phyloP scores from a whole-genome alignment of 2,329 filamentous ascomycete genomes.

The Exophiala aquamarina region DNA sequence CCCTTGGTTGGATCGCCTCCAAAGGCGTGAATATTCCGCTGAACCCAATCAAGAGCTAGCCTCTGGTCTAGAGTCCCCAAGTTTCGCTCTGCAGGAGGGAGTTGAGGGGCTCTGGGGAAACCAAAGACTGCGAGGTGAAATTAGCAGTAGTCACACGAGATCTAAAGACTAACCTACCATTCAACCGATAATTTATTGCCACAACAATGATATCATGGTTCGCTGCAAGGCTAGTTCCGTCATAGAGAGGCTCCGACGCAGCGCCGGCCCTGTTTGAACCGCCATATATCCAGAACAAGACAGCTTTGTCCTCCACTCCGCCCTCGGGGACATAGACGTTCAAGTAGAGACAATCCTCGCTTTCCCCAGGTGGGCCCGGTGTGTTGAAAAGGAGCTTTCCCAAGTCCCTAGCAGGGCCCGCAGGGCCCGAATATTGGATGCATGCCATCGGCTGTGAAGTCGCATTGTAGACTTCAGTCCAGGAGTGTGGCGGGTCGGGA shows the following conservation, averaged over 20 bases:
- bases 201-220: slow-evolving; percentile 72
- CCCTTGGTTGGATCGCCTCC: slow-evolving; percentile 72
- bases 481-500: not conserved
- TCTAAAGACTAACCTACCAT: slow-evolving; percentile 41
- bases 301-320: slow-evolving; percentile 44
- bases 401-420: not conserved
- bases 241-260: slow-evolving; percentile 47
- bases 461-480: not conserved
- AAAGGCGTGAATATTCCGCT: slow-evolving; percentile 74
- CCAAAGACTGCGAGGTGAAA: slow-evolving; percentile 53
- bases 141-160: not conserved
- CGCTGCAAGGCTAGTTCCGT: slow-evolving; percentile 38
- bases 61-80: slow-evolving; percentile 72
- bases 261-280: slow-evolving; percentile 47
- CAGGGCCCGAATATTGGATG: slow-evolving; percentile 25
- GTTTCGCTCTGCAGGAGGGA: slow-evolving; percentile 67
- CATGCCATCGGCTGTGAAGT: slow-evolving; percentile 22
- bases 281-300: slow-evolving; percentile 71
- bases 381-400: not conserved
- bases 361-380: slow-evolving; percentile 19
- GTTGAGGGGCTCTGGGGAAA: slow-evolving; percentile 61
- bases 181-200: slow-evolving; percentile 74
- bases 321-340: slow-evolving; percentile 38
- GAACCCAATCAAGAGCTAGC: slow-evolving; percentile 71
- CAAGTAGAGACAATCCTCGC: slow-evolving; percentile 40